These are phyloP conservation scores for Chaetomium strumarium DNA, from an alignment of 2,329 filamentous ascomycete species.

Conservation along the genomic window DNA sequence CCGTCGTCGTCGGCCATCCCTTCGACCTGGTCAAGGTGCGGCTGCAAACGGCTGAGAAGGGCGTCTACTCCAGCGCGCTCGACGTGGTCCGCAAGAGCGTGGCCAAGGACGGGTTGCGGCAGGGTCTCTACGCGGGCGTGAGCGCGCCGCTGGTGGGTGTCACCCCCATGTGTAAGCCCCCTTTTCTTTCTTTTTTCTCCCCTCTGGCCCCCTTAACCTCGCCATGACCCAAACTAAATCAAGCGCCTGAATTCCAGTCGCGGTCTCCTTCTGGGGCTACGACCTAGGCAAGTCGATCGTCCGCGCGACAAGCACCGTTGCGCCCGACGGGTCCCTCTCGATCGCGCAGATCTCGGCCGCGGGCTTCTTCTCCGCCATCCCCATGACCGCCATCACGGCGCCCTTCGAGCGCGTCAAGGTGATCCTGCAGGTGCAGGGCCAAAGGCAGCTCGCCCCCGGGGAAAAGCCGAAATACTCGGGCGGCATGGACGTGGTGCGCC, in stretches of 20 bases:
- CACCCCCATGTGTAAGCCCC: slow-evolving; percentile 88
- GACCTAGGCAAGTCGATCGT: slow-evolving; percentile 92
- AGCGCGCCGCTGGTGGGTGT: slow-evolving; percentile 91
- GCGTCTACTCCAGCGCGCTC: slow-evolving; percentile 82
- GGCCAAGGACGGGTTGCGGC: slow-evolving; percentile 71
- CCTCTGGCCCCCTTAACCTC: background rate
- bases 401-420: slow-evolving; percentile 99
- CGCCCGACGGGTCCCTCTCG: slow-evolving; percentile 63
- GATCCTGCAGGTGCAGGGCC: slow-evolving; percentile 93
- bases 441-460: slow-evolving; percentile 75
- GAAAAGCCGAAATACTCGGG: slow-evolving; percentile 90
- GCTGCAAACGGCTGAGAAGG: slow-evolving; percentile 89
- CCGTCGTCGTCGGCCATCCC: slow-evolving; percentile 89
- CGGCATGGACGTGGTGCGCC: slow-evolving; percentile 82
- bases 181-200: background rate
- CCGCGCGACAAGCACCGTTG: slow-evolving; percentile 56
- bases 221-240: slow-evolving; percentile 4
- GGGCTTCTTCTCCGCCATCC: slow-evolving; percentile 95
- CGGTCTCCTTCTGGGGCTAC: slow-evolving; percentile 78
- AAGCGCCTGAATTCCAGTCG: slow-evolving; percentile 41
- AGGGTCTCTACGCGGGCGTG: slow-evolving; percentile 94
- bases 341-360: slow-evolving; percentile 86
- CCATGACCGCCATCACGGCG: slow-evolving; percentile 97
- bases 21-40: slow-evolving; percentile 98
- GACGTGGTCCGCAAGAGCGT: slow-evolving; percentile 89